Conservation (phyloP, 2,329 filamentous ascomycete genomes). For the Alternaria infectoria region DNA sequence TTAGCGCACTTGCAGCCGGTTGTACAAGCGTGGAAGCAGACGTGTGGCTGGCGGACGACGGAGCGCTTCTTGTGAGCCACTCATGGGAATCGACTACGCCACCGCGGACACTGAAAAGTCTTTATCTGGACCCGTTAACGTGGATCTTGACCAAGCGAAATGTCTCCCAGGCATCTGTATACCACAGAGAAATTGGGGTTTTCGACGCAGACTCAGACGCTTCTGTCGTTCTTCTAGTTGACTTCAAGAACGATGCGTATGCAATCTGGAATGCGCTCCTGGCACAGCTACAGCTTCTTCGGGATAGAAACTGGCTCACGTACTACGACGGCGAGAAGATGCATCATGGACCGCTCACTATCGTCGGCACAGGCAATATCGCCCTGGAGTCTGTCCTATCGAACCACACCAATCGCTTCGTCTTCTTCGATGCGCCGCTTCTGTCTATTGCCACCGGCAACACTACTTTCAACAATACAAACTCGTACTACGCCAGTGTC, state of each 20-base stretch:
- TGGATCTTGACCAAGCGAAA: slow-evolving; percentile 48
- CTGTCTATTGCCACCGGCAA: slow-evolving; percentile 32
- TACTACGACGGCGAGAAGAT: slow-evolving; percentile 58
- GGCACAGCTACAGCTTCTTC: slow-evolving; percentile 64
- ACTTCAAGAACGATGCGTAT: slow-evolving; percentile 67
- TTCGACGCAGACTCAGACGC: slow-evolving; percentile 50
- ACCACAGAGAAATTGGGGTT: slow-evolving; percentile 55
- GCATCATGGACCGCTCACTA: slow-evolving; percentile 65
- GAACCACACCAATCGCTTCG: slow-evolving; percentile 60
- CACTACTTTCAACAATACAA: slow-evolving; percentile 26
- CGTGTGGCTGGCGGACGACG: slow-evolving; percentile 32
- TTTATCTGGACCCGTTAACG: slow-evolving; percentile 48
- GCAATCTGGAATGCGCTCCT: slow-evolving; percentile 62
- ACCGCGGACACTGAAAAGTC: slow-evolving; percentile 29
- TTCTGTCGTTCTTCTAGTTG: slow-evolving; percentile 68
- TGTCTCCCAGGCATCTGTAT: slow-evolving; percentile 21
- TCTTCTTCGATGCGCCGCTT: slow-evolving; percentile 72
- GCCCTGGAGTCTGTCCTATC: slow-evolving; percentile 62
- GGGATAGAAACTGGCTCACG: slow-evolving; percentile 60
- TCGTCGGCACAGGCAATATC: slow-evolving; percentile 71
- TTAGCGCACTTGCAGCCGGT: slow-evolving; percentile 48
- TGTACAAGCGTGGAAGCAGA: slow-evolving; percentile 44
- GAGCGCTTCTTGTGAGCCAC: slow-evolving; percentile 40
- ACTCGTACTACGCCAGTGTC: slow-evolving; percentile 37
- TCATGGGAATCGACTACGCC: slow-evolving; percentile 24